Evolutionary conservation across 257 asterid species (phyloP).

Genomic region (Capsicum rhomboideum): DNA sequence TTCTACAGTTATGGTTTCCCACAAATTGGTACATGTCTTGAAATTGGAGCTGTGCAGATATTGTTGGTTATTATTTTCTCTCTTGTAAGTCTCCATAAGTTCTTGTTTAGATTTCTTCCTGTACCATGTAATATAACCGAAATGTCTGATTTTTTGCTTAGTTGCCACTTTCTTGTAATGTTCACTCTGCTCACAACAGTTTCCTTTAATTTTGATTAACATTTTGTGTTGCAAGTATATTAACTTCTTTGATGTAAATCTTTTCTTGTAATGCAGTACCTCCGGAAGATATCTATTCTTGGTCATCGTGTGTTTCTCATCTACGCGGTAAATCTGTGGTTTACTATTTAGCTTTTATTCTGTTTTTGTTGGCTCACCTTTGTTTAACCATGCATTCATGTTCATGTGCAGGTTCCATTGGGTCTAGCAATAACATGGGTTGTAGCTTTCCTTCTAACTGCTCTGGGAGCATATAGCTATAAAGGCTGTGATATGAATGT

Average conservation of each 20-base stretch:
- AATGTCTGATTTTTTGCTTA: background rate
- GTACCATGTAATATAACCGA: background rate
- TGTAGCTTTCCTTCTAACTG: constrained; percentile 70
- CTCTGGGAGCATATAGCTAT: constrained; percentile 69
- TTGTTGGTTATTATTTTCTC: constrained; percentile 70
- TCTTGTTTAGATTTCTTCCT: background rate
- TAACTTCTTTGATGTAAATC: background rate
- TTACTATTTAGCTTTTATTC: background rate
- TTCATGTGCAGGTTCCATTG: constrained; percentile 62
- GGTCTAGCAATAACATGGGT: constrained; percentile 84
- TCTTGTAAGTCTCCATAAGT: constrained; percentile 55
- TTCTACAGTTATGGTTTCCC: constrained; percentile 95
- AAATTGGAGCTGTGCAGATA: constrained; percentile 86
- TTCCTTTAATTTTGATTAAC: no score
- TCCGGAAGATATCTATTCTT: constrained; percentile 79
- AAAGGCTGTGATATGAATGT: constrained; percentile 81
- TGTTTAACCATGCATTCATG: background rate
- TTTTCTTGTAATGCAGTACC: constrained; percentile 66
- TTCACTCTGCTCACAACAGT: background rate
- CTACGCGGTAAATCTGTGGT: constrained; percentile 54
- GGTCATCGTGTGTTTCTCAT: constrained; percentile 91
- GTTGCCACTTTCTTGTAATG: background rate
- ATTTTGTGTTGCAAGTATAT: background rate
- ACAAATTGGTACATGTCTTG: constrained; percentile 84
- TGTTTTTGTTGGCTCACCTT: background rate